Percentiles rank a stretch among this genome's conserved stretches.
Conservation (phyloP, 2,329 filamentous ascomycete genomes). For the Aspergillus floridensis region DNA sequence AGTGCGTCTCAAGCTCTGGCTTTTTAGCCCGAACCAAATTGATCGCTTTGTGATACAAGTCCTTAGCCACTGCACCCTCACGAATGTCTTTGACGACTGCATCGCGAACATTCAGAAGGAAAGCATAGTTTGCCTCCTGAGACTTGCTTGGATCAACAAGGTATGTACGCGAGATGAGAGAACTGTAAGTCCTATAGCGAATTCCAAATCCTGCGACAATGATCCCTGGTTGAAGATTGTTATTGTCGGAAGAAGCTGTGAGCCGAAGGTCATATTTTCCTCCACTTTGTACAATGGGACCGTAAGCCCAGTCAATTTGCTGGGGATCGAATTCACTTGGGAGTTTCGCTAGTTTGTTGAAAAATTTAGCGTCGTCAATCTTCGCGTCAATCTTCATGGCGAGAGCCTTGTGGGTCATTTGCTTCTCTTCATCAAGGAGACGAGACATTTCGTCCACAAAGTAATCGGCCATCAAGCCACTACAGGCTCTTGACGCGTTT, state of each 20-base stretch:
- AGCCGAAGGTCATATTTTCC: slow-evolving; percentile 92
- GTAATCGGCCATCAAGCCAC: slow-evolving; percentile 91
- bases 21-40: slow-evolving; percentile 81
- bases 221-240: slow-evolving; percentile 82
- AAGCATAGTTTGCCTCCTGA: slow-evolving; percentile 91
- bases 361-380: slow-evolving; percentile 91
- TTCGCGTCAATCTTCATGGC: slow-evolving; percentile 87
- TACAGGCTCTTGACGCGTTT: slow-evolving; percentile 89
- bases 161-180: slow-evolving; percentile 87
- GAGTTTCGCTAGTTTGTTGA: slow-evolving; percentile 77
- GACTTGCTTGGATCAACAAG: slow-evolving; percentile 95
- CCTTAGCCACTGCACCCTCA: slow-evolving; percentile 81
- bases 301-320: slow-evolving; percentile 91
- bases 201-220: slow-evolving; percentile 91
- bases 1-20: slow-evolving; percentile 91
- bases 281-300: slow-evolving; percentile 88
- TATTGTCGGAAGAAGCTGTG: slow-evolving; percentile 73
- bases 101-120: slow-evolving; percentile 80
- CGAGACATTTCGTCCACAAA: slow-evolving; percentile 98
- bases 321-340: slow-evolving; percentile 81
- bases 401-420: slow-evolving; percentile 83
- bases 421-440: slow-evolving; percentile 93
- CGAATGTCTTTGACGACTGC: slow-evolving; percentile 86
- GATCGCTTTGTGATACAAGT: slow-evolving; percentile 87
- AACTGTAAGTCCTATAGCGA: slow-evolving; percentile 94